Conservation (phyloP, 805 yeast genomes). For the Candida sithepensis region DNA sequence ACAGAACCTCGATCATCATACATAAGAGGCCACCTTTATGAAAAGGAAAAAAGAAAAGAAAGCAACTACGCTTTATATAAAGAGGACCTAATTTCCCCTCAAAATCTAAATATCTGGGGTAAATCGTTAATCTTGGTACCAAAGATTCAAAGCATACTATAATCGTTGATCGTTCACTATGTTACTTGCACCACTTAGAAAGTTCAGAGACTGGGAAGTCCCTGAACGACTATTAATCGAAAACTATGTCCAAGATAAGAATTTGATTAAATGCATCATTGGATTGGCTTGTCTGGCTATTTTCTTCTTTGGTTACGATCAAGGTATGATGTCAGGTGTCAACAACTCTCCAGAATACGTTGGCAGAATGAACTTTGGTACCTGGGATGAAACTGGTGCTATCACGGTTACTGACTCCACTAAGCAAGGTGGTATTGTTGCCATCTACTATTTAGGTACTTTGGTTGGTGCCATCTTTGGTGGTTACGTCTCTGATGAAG, state of each 20-base stretch:
- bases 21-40: too few species aligned
- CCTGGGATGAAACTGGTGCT: constrained; percentile 15
- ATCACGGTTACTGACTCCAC: constrained; percentile 16
- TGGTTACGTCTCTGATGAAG: constrained; percentile 27
- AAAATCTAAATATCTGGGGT: too few species aligned
- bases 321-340: constrained; percentile 44
- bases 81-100: too few species aligned
- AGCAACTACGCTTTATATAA: too few species aligned
- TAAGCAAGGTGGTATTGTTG: constrained; percentile 39
- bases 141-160: background rate
- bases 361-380: constrained; percentile 18
- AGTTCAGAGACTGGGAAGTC: constrained; percentile 2
- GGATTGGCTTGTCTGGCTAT: constrained; percentile 7
- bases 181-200: background rate
- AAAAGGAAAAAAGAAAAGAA: too few species aligned
- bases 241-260: constrained; percentile 3
- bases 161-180: background rate
- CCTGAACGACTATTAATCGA: constrained; percentile 4
- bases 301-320: constrained; percentile 37
- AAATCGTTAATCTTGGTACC: too few species aligned
- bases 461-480: constrained; percentile 34
- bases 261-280: constrained; percentile 5
- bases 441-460: constrained; percentile 47
- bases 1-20: too few species aligned
- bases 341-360: constrained; percentile 27